These are phyloP conservation scores for Apiotrichum siamense DNA, from an alignment of 1,284 basidiomycete species.

Conservation along the genomic window DNA sequence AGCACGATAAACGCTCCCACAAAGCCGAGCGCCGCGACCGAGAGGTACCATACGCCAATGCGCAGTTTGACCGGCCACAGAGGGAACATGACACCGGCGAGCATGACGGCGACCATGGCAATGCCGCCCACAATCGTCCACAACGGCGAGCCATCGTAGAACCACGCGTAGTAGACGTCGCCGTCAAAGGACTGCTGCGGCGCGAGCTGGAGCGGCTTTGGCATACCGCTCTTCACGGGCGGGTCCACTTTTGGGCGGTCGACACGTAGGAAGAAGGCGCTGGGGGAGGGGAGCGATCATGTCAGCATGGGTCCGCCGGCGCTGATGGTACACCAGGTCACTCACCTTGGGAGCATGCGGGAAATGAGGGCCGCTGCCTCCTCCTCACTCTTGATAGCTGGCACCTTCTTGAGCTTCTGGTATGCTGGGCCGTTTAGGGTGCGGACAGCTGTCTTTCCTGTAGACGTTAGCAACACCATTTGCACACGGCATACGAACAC, in stretches of 20 bases:
- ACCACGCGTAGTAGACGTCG: constrained; percentile 84
- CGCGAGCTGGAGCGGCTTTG: constrained; percentile 73
- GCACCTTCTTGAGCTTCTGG: constrained; percentile 78
- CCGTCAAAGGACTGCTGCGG: constrained; percentile 70
- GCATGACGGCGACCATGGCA: constrained; percentile 87
- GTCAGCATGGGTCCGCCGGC: too few species aligned
- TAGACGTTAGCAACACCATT: constrained; percentile 1
- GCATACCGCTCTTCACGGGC: constrained; percentile 64
- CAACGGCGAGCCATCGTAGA: constrained; percentile 91
- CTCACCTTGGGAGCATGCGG: constrained; percentile 60
- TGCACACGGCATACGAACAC: neutral
- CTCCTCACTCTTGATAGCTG: constrained; percentile 65
- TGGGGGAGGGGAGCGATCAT: constrained; percentile 11
- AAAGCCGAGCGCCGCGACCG: constrained; percentile 78
- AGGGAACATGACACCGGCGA: constrained; percentile 98
- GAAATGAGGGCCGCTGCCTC: constrained; percentile 69
- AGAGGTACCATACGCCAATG: constrained; percentile 95
- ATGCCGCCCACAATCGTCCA: constrained; percentile 87
- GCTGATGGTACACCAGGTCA: constrained; percentile 7
- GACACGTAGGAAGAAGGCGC: constrained; percentile 82
- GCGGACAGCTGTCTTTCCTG: constrained; percentile 88
- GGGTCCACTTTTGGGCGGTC: constrained; percentile 55
- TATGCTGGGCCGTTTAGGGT: constrained; percentile 86
- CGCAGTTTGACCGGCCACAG: constrained; percentile 91
- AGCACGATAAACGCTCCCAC: constrained; percentile 87